Evolutionary conservation across 2,329 filamentous ascomycete genomes (phyloP).

Genomic region (Teratosphaeria gauchensis): DNA sequence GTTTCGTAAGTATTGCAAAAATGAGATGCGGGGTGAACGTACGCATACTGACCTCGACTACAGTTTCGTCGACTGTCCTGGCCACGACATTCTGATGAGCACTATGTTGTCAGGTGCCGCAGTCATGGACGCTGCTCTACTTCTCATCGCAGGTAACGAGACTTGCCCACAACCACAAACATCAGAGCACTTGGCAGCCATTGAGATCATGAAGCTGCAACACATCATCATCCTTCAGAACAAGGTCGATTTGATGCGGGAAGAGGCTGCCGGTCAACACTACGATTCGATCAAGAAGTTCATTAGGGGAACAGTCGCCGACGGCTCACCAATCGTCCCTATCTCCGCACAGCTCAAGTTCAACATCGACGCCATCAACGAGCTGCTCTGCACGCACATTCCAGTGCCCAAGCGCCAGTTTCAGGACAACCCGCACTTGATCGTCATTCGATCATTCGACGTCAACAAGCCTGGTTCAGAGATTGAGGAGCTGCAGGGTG

Average conservation of each 20-base stretch:
- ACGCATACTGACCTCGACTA: background rate
- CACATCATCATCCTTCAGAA: conserved; percentile 99
- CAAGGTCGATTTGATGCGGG: conserved; percentile 97
- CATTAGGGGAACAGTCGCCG: conserved; percentile 92
- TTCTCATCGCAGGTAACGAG: conserved; percentile 97
- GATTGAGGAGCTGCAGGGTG: conserved; percentile 96
- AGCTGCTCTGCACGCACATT: conserved; percentile 90
- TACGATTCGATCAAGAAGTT: conserved; percentile 98
- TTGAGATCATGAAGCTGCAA: conserved; percentile 99
- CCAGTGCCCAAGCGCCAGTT: conserved; percentile 89
- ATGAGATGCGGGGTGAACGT: background rate
- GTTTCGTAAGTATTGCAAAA: conserved; percentile 62
- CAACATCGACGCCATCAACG: conserved; percentile 98
- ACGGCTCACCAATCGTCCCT: conserved; percentile 89
- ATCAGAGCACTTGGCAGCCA: conserved; percentile 95
- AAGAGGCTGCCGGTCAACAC: conserved; percentile 87
- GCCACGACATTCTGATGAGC: conserved; percentile 99
- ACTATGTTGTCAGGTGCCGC: conserved; percentile 99
- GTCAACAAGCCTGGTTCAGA: conserved; percentile 99
- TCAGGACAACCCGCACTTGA: conserved; percentile 89
- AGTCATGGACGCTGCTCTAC: conserved; percentile 96
- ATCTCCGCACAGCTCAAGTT: conserved; percentile 98
- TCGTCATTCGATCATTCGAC: conserved; percentile 97
- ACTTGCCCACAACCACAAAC: conserved; percentile 96
- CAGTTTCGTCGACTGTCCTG: conserved; percentile 92